Percentiles rank a stretch among this genome's conserved stretches.
Evolutionary conservation across 2,329 filamentous ascomycete genomes (phyloP).

Genomic region (Ophiostoma populinum): DNA sequence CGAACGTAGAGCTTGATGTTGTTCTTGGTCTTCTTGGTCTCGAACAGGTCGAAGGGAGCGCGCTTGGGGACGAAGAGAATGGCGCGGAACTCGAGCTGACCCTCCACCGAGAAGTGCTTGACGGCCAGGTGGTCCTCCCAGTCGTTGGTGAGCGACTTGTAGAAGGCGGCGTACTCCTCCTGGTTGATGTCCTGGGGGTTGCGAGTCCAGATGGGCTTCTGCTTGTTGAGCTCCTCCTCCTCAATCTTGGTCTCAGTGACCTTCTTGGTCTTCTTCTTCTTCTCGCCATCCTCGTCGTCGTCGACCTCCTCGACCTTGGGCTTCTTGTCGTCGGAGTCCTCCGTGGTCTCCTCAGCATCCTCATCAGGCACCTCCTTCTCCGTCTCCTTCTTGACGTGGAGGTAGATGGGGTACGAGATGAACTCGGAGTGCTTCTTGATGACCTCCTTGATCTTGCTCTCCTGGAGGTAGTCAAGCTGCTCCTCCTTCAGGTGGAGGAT

Average conservation of each 20-base stretch:
- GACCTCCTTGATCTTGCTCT: conserved; percentile 99
- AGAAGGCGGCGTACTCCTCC: conserved; percentile 98
- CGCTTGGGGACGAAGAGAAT: conserved; percentile 99
- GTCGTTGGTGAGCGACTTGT: conserved; percentile 99
- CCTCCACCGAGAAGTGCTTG: conserved; percentile 99
- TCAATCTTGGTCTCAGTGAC: conserved; percentile 97
- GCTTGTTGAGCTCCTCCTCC: conserved; percentile 99
- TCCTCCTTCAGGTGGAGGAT: conserved; percentile 99
- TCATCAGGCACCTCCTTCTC: conserved; percentile 98
- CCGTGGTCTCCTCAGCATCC: conserved; percentile 48
- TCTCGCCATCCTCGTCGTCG: conserved; percentile 67
- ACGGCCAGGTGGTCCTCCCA: conserved; percentile 99
- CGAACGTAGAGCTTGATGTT: conserved; percentile 99
- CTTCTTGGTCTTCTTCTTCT: conserved; percentile 98
- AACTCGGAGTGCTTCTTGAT: conserved; percentile 99
- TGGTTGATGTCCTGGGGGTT: conserved; percentile 88
- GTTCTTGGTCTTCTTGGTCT: conserved; percentile 99
- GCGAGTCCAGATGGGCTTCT: conserved; percentile 99
- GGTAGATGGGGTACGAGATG: conserved; percentile 99
- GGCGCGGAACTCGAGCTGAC: conserved; percentile 99
- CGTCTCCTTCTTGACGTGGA: conserved; percentile 97
- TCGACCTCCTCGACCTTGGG: conserved; percentile 87
- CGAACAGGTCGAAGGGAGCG: conserved; percentile 97
- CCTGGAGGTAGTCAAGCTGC: conserved; percentile 95
- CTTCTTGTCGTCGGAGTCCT: conserved; percentile 82